Percentiles rank a stretch among this genome's conserved stretches.
phyloP scores from a whole-genome alignment of 1,139 yeast genomes.

The Saccharomyces uvarum region DNA sequence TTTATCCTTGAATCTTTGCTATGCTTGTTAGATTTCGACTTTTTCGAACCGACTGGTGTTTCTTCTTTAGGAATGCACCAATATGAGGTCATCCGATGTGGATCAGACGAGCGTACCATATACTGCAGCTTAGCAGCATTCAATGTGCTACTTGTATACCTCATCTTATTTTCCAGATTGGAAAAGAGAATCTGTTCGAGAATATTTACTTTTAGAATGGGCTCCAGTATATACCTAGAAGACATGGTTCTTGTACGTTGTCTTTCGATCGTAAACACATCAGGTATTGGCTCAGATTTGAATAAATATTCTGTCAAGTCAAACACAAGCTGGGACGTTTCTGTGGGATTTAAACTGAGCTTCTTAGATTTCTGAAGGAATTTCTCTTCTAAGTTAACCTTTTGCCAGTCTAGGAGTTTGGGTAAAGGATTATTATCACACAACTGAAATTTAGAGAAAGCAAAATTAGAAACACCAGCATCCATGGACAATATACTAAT shows the following conservation, averaged over 20 bases:
- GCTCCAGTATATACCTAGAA: slow-evolving; percentile 40
- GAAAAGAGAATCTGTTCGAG: slow-evolving; percentile 45
- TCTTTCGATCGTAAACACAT: slow-evolving; percentile 44
- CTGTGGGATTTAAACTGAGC: slow-evolving; percentile 14
- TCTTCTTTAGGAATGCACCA: slow-evolving; percentile 28
- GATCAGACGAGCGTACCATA: slow-evolving; percentile 30
- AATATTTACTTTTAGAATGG: slow-evolving; percentile 44
- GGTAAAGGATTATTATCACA: slow-evolving; percentile 26
- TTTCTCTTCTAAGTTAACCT: slow-evolving; percentile 35
- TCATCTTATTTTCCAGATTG: slow-evolving; percentile 27
- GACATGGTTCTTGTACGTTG: slow-evolving; percentile 49
- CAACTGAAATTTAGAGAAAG: slow-evolving; percentile 27
- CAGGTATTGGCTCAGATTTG: slow-evolving; percentile 24
- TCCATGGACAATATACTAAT: slow-evolving; percentile 35
- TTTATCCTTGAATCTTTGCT: slow-evolving; percentile 6
- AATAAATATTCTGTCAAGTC: slow-evolving; percentile 14
- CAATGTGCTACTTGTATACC: slow-evolving; percentile 21
- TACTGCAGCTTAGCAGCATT: slow-evolving; percentile 16
- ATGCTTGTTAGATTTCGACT: slow-evolving; percentile 3
- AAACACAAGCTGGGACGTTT: slow-evolving; percentile 18
- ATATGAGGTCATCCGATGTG: slow-evolving; percentile 36
- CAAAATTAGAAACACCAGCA: slow-evolving; percentile 40
- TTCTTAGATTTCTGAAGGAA: slow-evolving; percentile 17
- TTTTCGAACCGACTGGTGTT: slow-evolving; percentile 3
- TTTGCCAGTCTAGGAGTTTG: slow-evolving; percentile 37